Percentiles rank a stretch among this genome's conserved stretches.
These are phyloP conservation scores for Malbranchea cinnamomea DNA, from an alignment of 2,329 filamentous ascomycete genomes.

Conservation along the genomic window DNA sequence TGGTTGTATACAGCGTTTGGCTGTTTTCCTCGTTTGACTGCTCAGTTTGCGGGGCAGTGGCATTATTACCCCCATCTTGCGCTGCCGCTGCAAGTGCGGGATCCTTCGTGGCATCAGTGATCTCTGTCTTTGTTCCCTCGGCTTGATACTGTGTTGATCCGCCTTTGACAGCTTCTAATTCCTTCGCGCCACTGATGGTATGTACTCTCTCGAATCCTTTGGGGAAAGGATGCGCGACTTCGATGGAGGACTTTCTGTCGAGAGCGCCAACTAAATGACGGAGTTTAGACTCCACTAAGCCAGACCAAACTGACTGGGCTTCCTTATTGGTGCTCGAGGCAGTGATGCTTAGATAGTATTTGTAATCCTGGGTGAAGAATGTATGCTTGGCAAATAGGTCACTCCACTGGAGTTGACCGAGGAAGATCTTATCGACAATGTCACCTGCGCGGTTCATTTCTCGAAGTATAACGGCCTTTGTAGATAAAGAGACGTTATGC, in stretches of 20 bases:
- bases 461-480: constrained; percentile 65
- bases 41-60: constrained; percentile 23
- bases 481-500: constrained; percentile 81
- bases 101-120: constrained; percentile 37
- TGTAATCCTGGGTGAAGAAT: constrained; percentile 87
- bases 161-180: constrained; percentile 47
- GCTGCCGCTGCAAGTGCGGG: constrained; percentile 35
- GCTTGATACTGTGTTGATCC: constrained; percentile 48
- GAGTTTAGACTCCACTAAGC: constrained; percentile 85
- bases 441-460: constrained; percentile 67
- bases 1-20: constrained; percentile 64
- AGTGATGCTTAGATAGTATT: constrained; percentile 86
- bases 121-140: constrained; percentile 35
- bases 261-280: constrained; percentile 70
- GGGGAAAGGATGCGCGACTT: constrained; percentile 77
- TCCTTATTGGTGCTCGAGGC: constrained; percentile 72
- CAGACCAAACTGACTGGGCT: constrained; percentile 73
- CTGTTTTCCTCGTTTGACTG: constrained; percentile 26
- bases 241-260: constrained; percentile 65
- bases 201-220: constrained; percentile 83
- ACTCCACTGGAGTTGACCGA: constrained; percentile 65
- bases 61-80: constrained; percentile 26
- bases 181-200: constrained; percentile 46
- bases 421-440: constrained; percentile 66
- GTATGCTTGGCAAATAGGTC: constrained; percentile 79